phyloP scores from a whole-genome alignment of 2,329 filamentous ascomycete species.

The Xylaria sp. region DNA sequence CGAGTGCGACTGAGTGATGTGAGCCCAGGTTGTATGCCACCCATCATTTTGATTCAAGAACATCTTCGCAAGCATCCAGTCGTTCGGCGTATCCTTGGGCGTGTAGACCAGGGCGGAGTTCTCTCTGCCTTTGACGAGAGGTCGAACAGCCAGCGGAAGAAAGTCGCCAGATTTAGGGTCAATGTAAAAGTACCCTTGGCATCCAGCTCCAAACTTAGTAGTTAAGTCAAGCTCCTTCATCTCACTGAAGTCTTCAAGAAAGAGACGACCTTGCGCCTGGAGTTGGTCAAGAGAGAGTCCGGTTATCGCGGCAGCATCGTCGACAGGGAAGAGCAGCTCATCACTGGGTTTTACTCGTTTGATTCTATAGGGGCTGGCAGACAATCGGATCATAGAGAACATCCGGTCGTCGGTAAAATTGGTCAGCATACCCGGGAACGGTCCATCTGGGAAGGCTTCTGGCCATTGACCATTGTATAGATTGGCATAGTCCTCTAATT shows the following conservation, averaged over 20 bases:
- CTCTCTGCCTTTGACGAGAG: slow-evolving; percentile 50
- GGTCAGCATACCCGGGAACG: slow-evolving; percentile 51
- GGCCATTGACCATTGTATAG: slow-evolving; percentile 57
- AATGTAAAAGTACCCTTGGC: slow-evolving; percentile 60
- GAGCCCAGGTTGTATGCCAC: slow-evolving; percentile 56
- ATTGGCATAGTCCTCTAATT: slow-evolving; percentile 52
- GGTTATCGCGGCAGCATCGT: slow-evolving; percentile 48
- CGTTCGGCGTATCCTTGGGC: slow-evolving; percentile 54
- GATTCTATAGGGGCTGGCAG: slow-evolving; percentile 54
- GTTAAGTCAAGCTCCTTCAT: slow-evolving; percentile 45
- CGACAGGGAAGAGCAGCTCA: slow-evolving; percentile 52
- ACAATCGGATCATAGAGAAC: slow-evolving; percentile 61
- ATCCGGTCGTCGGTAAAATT: slow-evolving; percentile 59
- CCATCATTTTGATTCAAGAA: slow-evolving; percentile 61
- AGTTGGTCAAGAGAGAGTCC: slow-evolving; percentile 49
- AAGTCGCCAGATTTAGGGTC: slow-evolving; percentile 54
- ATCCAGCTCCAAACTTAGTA: slow-evolving; percentile 53
- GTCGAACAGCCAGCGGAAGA: slow-evolving; percentile 59
- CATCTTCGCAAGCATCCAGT: slow-evolving; percentile 63
- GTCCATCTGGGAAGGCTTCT: slow-evolving; percentile 50
- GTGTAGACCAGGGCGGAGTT: slow-evolving; percentile 58
- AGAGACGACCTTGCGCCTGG: slow-evolving; percentile 52
- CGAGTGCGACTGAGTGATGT: slow-evolving; percentile 57
- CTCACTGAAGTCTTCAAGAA: slow-evolving; percentile 55
- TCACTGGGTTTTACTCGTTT: slow-evolving; percentile 50